Evolutionary conservation across 257 asterid species (phyloP).

Genomic region (Verbena officinalis): DNA sequence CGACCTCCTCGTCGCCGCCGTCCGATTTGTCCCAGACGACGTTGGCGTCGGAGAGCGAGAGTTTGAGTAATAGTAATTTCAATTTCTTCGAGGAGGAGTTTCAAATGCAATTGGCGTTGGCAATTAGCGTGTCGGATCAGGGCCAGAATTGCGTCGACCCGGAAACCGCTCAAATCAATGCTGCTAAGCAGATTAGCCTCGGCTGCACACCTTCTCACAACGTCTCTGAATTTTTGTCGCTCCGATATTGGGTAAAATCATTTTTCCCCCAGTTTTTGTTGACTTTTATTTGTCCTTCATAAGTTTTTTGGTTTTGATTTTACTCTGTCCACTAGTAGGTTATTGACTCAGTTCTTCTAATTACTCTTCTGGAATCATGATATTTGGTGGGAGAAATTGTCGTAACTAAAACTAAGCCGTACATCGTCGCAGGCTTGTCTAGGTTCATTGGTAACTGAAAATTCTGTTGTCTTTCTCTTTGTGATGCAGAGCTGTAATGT

Average conservation of each 20-base stretch:
- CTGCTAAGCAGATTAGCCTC: conserved; percentile 91
- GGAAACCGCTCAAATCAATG: conserved; percentile 84
- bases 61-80: conserved; percentile 39
- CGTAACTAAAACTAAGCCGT: too few species aligned
- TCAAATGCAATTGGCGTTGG: conserved; percentile 95
- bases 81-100: conserved; percentile 95
- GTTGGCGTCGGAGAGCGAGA: conserved; percentile 34
- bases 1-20: too few species aligned
- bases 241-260: conserved; percentile 88
- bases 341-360: background rate
- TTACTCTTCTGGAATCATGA: conserved; percentile 7
- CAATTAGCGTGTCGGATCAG: conserved; percentile 94
- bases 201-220: conserved; percentile 74
- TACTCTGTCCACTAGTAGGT: too few species aligned
- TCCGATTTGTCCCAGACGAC: conserved; percentile 40
- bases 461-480: conserved; percentile 18
- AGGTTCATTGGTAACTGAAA: too few species aligned
- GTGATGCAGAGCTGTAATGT: conserved; percentile 84
- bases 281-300: background rate
- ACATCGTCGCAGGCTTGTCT: too few species aligned
- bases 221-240: conserved; percentile 68
- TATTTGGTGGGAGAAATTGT: too few species aligned
- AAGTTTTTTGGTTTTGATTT: too few species aligned
- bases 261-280: too few species aligned
- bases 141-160: conserved; percentile 66